A percentile compares a stretch with the other conserved stretches of the same genome.
Conservation (phyloP, 2,329 filamentous ascomycete genomes). For the Nigrospora osmanthi region DNA sequence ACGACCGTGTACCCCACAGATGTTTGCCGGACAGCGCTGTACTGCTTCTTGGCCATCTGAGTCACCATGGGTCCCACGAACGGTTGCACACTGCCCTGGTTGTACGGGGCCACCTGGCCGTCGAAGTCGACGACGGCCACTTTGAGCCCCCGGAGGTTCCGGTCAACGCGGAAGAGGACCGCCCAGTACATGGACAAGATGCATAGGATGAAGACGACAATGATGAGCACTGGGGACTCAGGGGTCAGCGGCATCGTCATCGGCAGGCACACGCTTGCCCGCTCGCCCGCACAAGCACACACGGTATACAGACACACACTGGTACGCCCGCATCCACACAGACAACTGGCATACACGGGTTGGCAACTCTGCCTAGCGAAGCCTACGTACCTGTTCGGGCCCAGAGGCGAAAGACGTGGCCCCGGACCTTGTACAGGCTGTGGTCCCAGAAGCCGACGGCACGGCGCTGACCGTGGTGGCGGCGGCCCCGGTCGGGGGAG, state of each 20-base stretch:
- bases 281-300: too few species aligned
- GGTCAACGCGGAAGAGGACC: conserved; percentile 41
- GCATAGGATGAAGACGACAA: conserved; percentile 47
- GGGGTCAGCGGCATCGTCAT: too few species aligned
- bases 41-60: conserved; percentile 32
- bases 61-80: conserved; percentile 49
- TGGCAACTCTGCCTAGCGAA: too few species aligned
- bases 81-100: conserved; percentile 27
- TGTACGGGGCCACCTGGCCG: conserved; percentile 42
- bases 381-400: conserved; percentile 13
- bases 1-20: conserved; percentile 43
- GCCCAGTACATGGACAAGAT: conserved; percentile 57
- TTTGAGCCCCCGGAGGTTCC: conserved; percentile 37
- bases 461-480: conserved; percentile 9
- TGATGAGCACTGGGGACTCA: conserved; percentile 29
- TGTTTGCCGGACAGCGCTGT: conserved; percentile 23
- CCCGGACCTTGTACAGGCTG: conserved; percentile 17
- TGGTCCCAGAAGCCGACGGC: conserved; percentile 38
- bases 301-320: too few species aligned
- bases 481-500: neutral
- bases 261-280: too few species aligned
- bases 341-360: too few species aligned
- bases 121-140: conserved; percentile 60
- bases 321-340: too few species aligned
- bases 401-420: conserved; percentile 17